Base-by-base conservation (phyloP, 306 rosid species). In the Adenanthera pavonina region DNA sequence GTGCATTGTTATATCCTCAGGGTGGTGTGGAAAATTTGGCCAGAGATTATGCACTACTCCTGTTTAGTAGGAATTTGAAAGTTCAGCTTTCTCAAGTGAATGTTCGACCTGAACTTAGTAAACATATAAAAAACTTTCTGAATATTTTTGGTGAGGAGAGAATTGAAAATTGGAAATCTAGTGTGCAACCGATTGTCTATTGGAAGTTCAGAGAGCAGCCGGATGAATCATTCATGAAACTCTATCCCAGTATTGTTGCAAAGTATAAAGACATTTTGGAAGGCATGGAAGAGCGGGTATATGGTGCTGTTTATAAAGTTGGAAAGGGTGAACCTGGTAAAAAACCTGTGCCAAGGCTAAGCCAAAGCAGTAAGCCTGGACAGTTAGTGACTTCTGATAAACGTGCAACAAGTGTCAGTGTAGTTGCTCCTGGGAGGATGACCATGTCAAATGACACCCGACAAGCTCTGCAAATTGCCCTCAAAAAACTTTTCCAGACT, bases 391-490 rank as follows among this genome's bases (percentile, higher is more conserved):
- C 69, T 83, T 64, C 88, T 72, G 87, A 82, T 62, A 86, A 79
- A 81, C 85, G 46, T 76, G 64, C 69, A 25, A 74, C 81, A 16
- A 82, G 84, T 79, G 53, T 83, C 46, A 76, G 85, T 72, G 88
- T 80, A 69, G 80, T 68, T 25, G 78, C 84, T 69, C 67, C 74
- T 41, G 86, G 82, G 76, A 87, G 62, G 65, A 92, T 74, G 88
- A 83, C 91, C 85, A 89, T 93, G 90, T 89, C 99, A 78, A 91
- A 85, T 86, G 98, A 92, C 79, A 89, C 94, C 69, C 90, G 86
- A 81, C 92, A 86, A 79, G 94, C 90, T 84, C 88, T 95, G 57
- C 88, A 91, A 73, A 86, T 86, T 81, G 98, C 89, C 69, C 89
- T 95, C 70, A 87, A 78, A 69, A 89, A 86, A 79, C 83, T 91